phyloP scores from a whole-genome alignment of 2,329 filamentous ascomycete genomes.

The Elsinoe fawcettii region DNA sequence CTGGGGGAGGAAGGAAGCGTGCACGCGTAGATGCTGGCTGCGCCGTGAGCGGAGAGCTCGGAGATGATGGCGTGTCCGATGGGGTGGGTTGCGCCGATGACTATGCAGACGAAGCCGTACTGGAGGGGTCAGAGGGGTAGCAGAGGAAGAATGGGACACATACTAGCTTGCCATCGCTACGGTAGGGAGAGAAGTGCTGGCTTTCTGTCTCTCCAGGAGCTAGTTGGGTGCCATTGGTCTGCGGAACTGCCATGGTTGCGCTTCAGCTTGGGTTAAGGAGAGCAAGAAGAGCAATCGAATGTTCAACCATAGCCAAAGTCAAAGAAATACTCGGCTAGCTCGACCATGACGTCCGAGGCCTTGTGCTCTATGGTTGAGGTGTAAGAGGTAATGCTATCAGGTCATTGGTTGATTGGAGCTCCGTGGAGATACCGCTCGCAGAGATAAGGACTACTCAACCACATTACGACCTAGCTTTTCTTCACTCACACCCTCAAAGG shows the following conservation, averaged over 20 bases:
- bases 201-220: constrained; percentile 19
- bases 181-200: constrained; percentile 50
- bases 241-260: neutral
- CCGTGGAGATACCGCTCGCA: constrained; percentile 9
- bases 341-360: constrained; percentile 4
- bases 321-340: neutral
- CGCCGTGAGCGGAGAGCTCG: constrained; percentile 56
- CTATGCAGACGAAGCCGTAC: constrained; percentile 59
- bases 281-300: neutral
- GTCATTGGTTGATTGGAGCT: constrained; percentile 13
- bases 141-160: constrained; percentile 26
- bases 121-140: constrained; percentile 22
- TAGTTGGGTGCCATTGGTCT: neutral
- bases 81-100: constrained; percentile 54
- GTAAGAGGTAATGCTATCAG: constrained; percentile 12
- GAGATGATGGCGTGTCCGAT: constrained; percentile 53
- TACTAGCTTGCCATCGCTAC: constrained; percentile 51
- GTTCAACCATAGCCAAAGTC: neutral
- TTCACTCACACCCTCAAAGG: neutral
- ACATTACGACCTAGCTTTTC: neutral
- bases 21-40: constrained; percentile 56
- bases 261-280: neutral
- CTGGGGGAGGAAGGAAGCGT: constrained; percentile 36
- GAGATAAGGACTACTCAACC: constrained; percentile 5
- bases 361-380: neutral